Conservation (phyloP, 208 protist species). For the Sergeia podlipaevii region DNA sequence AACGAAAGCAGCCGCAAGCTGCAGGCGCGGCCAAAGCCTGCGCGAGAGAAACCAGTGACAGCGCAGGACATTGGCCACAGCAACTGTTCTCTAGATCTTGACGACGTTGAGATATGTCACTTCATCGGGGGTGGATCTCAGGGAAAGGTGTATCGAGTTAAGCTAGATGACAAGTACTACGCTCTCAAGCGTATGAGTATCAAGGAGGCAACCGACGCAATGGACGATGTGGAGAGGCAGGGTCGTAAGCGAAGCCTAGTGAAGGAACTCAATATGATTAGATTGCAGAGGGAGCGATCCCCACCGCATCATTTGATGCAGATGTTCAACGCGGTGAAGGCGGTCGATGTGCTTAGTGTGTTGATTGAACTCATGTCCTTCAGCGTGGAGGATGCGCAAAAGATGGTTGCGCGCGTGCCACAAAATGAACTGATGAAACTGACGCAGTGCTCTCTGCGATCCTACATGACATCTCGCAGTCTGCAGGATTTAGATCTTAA, state of each 20-base stretch:
- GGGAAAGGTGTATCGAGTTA: constrained; percentile 75
- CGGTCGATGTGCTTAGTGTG: constrained; percentile 63
- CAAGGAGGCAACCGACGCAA: constrained; percentile 62
- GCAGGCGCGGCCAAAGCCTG: constrained; percentile 3
- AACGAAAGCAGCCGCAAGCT: neutral
- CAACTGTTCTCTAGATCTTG: constrained; percentile 71
- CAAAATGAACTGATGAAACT: constrained; percentile 57
- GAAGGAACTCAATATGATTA: constrained; percentile 86
- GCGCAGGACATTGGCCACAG: constrained; percentile 60
- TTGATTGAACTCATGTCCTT: constrained; percentile 87
- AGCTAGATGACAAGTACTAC: constrained; percentile 69
- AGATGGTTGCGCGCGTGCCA: constrained; percentile 76
- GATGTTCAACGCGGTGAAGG: constrained; percentile 81
- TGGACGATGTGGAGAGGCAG: constrained; percentile 72
- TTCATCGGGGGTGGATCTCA: constrained; percentile 76
- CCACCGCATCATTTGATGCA: constrained; percentile 67
- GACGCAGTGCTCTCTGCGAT: constrained; percentile 65
- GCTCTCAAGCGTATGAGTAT: constrained; percentile 85
- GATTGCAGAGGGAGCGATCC: constrained; percentile 34
- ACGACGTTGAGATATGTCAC: constrained; percentile 54
- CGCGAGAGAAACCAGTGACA: constrained; percentile 30
- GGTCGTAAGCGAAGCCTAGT: constrained; percentile 79
- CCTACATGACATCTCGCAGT: constrained; percentile 45
- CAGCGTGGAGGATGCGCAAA: constrained; percentile 66
- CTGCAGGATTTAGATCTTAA: no score